phyloP scores from a whole-genome alignment of 352 stramenopile genomes.

The Pythium pyrilobum region DNA sequence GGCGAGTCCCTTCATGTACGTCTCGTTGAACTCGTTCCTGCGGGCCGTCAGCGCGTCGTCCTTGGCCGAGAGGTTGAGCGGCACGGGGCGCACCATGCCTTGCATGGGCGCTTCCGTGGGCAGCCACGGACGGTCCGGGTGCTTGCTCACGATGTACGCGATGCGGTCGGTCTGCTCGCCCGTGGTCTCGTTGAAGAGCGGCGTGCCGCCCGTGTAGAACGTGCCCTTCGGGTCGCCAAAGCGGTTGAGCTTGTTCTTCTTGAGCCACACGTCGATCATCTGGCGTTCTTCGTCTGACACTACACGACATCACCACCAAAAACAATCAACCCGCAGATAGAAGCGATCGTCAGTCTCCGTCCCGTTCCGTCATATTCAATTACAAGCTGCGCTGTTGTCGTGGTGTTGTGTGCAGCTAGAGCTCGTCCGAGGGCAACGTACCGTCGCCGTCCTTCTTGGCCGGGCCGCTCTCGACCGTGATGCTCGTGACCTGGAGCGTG shows the following conservation, averaged over 20 bases:
- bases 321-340: neutral
- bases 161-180: constrained; percentile 46
- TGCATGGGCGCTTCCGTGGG: constrained; percentile 13
- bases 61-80: constrained; percentile 12
- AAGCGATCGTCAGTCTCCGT: constrained; percentile 4
- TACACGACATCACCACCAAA: constrained; percentile 3
- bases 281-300: constrained; percentile 46
- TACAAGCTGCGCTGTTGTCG: too few relatives aligned
- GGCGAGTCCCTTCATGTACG: constrained; percentile 13
- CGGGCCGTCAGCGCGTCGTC: neutral
- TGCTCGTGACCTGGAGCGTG: constrained; percentile 54
- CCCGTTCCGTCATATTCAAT: neutral
- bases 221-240: constrained; percentile 50
- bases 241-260: constrained; percentile 46
- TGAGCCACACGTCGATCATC: constrained; percentile 53
- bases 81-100: constrained; percentile 13
- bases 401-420: constrained; percentile 1
- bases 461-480: constrained; percentile 19
- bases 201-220: constrained; percentile 71
- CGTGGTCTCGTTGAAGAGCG: constrained; percentile 71
- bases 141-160: constrained; percentile 56
- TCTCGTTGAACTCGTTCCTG: constrained; percentile 1
- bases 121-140: constrained; percentile 59
- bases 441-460: constrained; percentile 1
- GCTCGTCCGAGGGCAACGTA: constrained; percentile 9